Evolutionary conservation across 139 green algal genomes (phyloP), one percentile per base, ranked within the genome.

Genomic region (Chlamydomonas sp.): DNA sequence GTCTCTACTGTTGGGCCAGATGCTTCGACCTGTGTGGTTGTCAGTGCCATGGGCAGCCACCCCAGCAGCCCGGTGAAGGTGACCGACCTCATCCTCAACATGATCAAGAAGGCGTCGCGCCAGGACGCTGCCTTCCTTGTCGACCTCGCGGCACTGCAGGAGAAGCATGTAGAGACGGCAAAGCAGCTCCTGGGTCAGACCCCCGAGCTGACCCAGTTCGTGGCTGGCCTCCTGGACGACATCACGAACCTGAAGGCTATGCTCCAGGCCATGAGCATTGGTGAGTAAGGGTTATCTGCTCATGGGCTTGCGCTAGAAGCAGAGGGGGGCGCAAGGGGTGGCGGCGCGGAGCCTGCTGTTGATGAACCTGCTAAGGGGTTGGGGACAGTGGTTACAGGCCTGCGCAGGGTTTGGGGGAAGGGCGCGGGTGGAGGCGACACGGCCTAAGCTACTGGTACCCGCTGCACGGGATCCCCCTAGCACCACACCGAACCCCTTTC

Each of bases 161-260:
- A 98, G 76, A 99, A 99, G 92, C 98, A 99, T 89, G 90, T 97
- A 57, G 91, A 94, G 74, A 94, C 94, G 1, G 97, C 98, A 4
- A 95, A 94, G 85, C 68, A 93, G 81, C 93, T 99, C 79, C 93
- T 99, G 90, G 95, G 95, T 0, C 85, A 91, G 57, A 62, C 62
- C 17, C 69, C 79, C 10, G 92, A 95, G 74, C 90, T 98, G 4
- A 95, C 95, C 57, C 72, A 90, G 58, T 99, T 98, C 91, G 91
- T 98, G 57, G 84, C 88, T 0, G 79, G 80, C 15, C 93, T 99
- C 63, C 90, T 96, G 79, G 93, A 97, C 7, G 98, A 99, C 86
- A 96, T 99, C 14, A 89, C 83, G 78, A 97, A 99, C 93, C 91
- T 99, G 16, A 97, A 96, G 89, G 93, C 97, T 69, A 99, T 99